These are phyloP conservation scores for Taphrina populina DNA, from an alignment of 1,139 yeast genomes.

Conservation along the genomic window DNA sequence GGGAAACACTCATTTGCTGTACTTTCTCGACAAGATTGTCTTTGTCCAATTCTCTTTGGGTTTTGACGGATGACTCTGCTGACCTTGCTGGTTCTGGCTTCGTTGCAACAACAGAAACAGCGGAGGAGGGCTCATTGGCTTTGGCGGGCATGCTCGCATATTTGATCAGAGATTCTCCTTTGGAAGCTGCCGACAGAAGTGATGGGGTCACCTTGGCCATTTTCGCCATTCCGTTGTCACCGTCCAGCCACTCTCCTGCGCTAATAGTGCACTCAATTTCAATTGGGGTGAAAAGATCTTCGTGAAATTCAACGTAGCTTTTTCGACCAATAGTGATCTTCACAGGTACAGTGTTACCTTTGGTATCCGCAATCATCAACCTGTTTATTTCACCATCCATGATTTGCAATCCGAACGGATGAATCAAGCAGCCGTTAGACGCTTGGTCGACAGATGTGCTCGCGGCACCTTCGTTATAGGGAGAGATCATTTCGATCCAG, in stretches of 20 bases:
- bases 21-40: background rate
- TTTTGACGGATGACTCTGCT: background rate
- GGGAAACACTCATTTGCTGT: background rate
- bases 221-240: slow-evolving; percentile 6
- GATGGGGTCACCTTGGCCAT: slow-evolving; percentile 22
- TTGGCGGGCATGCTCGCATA: slow-evolving; percentile 2
- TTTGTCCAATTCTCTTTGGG: background rate
- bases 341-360: slow-evolving; percentile 26
- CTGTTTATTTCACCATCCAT: slow-evolving; percentile 33
- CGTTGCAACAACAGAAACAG: background rate
- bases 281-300: slow-evolving; percentile 21
- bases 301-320: slow-evolving; percentile 30
- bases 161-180: slow-evolving; percentile 7
- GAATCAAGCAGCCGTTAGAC: slow-evolving; percentile 15
- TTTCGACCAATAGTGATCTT: slow-evolving; percentile 28
- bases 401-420: slow-evolving; percentile 17
- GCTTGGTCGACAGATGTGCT: slow-evolving; percentile 28
- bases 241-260: slow-evolving; percentile 10
- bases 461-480: slow-evolving; percentile 31
- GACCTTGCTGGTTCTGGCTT: background rate
- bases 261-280: slow-evolving; percentile 3
- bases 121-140: background rate
- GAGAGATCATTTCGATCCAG: slow-evolving; percentile 26
- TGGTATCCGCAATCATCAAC: slow-evolving; percentile 26
- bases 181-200: slow-evolving; percentile 6